Evolutionary conservation across 768 basidiomycete species (phyloP).

Genomic region (Boletus vermiculosoides): DNA sequence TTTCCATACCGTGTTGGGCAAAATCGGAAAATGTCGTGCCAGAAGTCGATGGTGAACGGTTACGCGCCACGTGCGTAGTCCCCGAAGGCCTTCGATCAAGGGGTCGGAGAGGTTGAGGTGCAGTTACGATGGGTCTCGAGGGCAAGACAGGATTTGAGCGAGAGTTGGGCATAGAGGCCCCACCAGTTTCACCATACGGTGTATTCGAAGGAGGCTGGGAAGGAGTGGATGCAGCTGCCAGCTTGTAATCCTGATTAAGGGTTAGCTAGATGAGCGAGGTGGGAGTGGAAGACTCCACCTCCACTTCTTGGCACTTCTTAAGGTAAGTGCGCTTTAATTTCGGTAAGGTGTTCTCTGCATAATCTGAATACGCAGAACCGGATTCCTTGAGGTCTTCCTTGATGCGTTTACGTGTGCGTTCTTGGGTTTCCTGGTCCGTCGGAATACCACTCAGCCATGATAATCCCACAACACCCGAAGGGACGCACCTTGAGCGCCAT

Average conservation of each 20-base stretch:
- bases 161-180: conserved; percentile 34
- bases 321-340: conserved; percentile 76
- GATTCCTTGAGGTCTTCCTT: conserved; percentile 89
- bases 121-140: conserved; percentile 55
- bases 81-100: conserved; percentile 73
- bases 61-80: conserved; percentile 50
- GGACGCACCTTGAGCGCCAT: conserved; percentile 58
- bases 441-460: neutral
- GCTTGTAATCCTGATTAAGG: conserved; percentile 59
- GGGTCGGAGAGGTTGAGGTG: conserved; percentile 73
- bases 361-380: conserved; percentile 72
- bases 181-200: conserved; percentile 33
- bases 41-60: conserved; percentile 79
- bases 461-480: neutral
- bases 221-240: conserved; percentile 38
- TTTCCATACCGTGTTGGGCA: conserved; percentile 66
- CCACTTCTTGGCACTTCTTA: conserved; percentile 85
- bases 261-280: conserved; percentile 9
- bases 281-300: conserved; percentile 46
- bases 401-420: conserved; percentile 86
- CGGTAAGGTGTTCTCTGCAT: conserved; percentile 75
- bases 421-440: conserved; percentile 80
- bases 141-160: conserved; percentile 48
- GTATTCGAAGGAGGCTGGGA: conserved; percentile 30
- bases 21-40: conserved; percentile 83